Evolutionary conservation across 2,329 filamentous ascomycete genomes (phyloP), one percentile per base, ranked within the genome.

Genomic region (Cordyceps pruinosa): DNA sequence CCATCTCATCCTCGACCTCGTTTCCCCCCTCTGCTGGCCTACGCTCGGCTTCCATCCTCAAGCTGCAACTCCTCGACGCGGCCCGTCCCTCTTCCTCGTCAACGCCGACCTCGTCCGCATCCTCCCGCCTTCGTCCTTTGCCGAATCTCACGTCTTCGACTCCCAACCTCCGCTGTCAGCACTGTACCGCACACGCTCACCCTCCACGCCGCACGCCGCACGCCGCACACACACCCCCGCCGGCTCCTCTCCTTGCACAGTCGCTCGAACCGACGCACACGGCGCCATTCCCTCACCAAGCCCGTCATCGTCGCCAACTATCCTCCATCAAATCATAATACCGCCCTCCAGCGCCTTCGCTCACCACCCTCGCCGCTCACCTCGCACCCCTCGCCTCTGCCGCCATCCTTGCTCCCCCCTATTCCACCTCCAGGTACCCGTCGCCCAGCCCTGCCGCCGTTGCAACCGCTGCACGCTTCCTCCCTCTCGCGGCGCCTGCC

Each of bases 1-100:
- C 54, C 35, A 56, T 56, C 54, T 49, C 37, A 49, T 49, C 54
- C 46, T 56, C 37, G 21, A 49, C 54, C 54, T 32, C 37, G 6
- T 15, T 32, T 12, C 44, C 37, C 37, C 37, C 21, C 45, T 25
- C 41, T 49, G 35, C 35, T 42, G 34, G 35, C 26, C 44, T 35
- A 42, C 35, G 19, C 26, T 37, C 54, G 32, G 37, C 54, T 34
- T 35, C 13, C 46, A 41, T 49, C 46, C 25, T 56, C 26, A 10
- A n/a, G 54, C 44, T 25, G 53, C 13, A 48, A 37, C 53, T 53
- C 51, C 52, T 37, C 9, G 32, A 25, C 15, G 21, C 44, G 17
- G 41, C 34, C 25, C 44, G 23, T 21, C 17, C 50, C n/a, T 23
- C 32, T 17, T 28, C n/a, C 23, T 56, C 21, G 25, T 48, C 44